Conservation (phyloP, 768 basidiomycete species). For the Auriscalpium microsporum region DNA sequence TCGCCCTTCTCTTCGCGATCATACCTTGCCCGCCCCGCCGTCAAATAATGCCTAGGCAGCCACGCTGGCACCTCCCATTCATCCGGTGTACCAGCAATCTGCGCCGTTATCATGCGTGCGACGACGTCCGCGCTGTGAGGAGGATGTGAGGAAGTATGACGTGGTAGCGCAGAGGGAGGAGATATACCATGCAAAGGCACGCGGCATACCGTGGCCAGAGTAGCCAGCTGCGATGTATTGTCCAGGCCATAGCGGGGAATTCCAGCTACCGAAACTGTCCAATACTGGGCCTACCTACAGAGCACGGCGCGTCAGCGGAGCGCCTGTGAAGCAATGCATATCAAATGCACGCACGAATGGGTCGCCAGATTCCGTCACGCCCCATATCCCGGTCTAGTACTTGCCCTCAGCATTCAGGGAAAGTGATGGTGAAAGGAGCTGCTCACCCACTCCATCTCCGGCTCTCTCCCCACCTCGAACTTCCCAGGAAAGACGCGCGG, state of each 20-base stretch:
- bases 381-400: constrained; percentile 76
- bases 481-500: constrained; percentile 47
- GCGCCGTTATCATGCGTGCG: constrained; percentile 47
- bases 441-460: constrained; percentile 78
- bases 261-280: constrained; percentile 11
- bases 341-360: constrained; percentile 50
- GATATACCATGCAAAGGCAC: constrained; percentile 57
- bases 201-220: constrained; percentile 75
- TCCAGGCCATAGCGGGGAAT: constrained; percentile 29
- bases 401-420: background rate
- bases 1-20: no score
- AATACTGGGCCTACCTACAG: constrained; percentile 56
- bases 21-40: background rate
- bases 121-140: constrained; percentile 50
- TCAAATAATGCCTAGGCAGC: constrained; percentile 42
- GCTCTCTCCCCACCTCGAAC: constrained; percentile 39
- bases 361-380: constrained; percentile 48
- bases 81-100: constrained; percentile 27
- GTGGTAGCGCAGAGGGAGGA: background rate
- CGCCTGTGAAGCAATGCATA: background rate
- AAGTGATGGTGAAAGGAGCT: background rate
- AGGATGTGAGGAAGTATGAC: background rate
- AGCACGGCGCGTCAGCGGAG: background rate
- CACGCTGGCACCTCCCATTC: constrained; percentile 49
- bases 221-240: constrained; percentile 72